A percentile compares a stretch with the other conserved stretches of the same genome.
Evolutionary conservation across 2,329 filamentous ascomycete species (phyloP).

Genomic region (Aschersonia sp.): DNA sequence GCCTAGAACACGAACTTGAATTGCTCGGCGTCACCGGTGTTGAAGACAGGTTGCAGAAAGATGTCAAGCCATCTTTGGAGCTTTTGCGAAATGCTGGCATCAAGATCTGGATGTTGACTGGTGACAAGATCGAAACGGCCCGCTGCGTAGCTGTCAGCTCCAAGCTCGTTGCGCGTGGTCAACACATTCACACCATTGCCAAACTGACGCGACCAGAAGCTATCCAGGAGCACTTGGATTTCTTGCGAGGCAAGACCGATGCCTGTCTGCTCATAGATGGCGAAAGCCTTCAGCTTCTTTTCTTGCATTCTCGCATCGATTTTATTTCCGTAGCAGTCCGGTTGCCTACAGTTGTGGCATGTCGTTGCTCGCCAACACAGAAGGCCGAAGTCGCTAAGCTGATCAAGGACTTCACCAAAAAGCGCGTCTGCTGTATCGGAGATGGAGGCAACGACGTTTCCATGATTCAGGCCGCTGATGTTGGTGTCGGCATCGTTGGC

Average conservation of each 20-base stretch:
- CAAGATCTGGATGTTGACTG: constrained; percentile 99
- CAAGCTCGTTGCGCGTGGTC: constrained; percentile 82
- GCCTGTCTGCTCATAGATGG: constrained; percentile 86
- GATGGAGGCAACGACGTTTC: constrained; percentile 97
- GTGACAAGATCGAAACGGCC: constrained; percentile 96
- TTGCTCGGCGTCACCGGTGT: constrained; percentile 95
- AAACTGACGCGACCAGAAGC: constrained; percentile 73
- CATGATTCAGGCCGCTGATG: constrained; percentile 98
- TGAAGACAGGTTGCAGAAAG: constrained; percentile 88
- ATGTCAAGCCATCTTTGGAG: constrained; percentile 91
- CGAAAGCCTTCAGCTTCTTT: constrained; percentile 71
- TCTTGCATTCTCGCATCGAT: constrained; percentile 66
- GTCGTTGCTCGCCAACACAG: constrained; percentile 90
- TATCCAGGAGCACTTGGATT: constrained; percentile 78
- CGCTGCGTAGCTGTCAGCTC: constrained; percentile 91
- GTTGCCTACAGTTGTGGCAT: constrained; percentile 86
- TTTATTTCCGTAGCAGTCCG: constrained; percentile 83
- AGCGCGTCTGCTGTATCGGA: constrained; percentile 93
- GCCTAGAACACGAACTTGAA: constrained; percentile 79
- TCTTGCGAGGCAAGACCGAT: constrained; percentile 77
- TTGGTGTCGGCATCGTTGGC: constrained; percentile 93
- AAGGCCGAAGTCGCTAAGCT: constrained; percentile 88
- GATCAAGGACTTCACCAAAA: constrained; percentile 84
- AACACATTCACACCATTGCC: constrained; percentile 88
- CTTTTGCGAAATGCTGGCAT: constrained; percentile 92